phyloP scores from a whole-genome alignment of 345 rosid species.

The Lumnitzera racemosa region DNA sequence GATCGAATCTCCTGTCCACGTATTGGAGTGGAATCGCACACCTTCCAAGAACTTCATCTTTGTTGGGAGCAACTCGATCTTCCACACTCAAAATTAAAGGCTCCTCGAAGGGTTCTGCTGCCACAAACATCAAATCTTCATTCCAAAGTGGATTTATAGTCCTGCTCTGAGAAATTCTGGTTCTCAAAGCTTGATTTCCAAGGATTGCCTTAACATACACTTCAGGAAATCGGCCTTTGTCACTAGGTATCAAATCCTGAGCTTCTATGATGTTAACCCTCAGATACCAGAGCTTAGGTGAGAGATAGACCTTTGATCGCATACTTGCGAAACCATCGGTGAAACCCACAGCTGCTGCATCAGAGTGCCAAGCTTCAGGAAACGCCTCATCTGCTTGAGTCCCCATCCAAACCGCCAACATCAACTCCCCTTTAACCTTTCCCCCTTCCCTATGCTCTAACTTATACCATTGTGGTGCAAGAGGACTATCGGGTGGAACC shows the following conservation, averaged over 20 bases:
- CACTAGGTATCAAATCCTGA: conserved; percentile 32
- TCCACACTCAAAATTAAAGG: conserved; percentile 32
- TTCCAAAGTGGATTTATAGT: conserved; percentile 32
- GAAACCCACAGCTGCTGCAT: conserved; percentile 23
- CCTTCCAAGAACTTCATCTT: conserved; percentile 35
- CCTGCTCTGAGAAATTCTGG: conserved; percentile 20
- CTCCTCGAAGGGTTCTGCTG: conserved; percentile 51
- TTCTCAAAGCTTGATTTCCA: conserved; percentile 26
- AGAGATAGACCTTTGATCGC: conserved; percentile 29
- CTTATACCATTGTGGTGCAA: conserved; percentile 38
- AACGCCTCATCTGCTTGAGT: conserved; percentile 40
- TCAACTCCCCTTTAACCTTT: conserved; percentile 22
- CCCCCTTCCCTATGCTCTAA: conserved; percentile 22
- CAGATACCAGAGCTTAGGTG: conserved; percentile 37
- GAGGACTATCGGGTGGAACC: conserved; percentile 28
- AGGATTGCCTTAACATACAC: conserved; percentile 26
- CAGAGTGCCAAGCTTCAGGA: conserved; percentile 34
- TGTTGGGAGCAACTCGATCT: conserved; percentile 25
- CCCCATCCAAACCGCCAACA: conserved; percentile 42
- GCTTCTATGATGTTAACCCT: conserved; percentile 34
- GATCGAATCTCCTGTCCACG: conserved; percentile 23
- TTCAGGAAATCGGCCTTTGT: conserved; percentile 21
- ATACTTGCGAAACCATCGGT: conserved; percentile 17
- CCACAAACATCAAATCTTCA: conserved; percentile 48
- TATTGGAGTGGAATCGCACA: conserved; percentile 22